Base-by-base conservation (phyloP, 371 early-diverging fungal species). In the Chytridium lagenaria region DNA sequence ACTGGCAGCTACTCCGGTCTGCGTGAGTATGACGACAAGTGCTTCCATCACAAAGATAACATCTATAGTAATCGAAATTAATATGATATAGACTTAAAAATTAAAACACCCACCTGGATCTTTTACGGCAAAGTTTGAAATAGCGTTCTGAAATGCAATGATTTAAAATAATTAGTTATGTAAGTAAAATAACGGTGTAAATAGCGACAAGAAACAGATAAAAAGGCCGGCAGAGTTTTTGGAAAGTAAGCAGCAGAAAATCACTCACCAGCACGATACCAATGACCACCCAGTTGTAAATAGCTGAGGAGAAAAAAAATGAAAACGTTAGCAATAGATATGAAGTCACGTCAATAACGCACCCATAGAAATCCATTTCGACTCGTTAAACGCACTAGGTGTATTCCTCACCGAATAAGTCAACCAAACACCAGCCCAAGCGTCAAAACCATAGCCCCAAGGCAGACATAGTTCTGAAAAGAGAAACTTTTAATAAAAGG, bases 361-460 rank as follows among this genome's bases (percentile, higher is more conserved):
- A 39, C 57, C 72, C 22, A 68, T 34, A 10, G 68, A 49, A 15
- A 72, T 66, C 73, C 73, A 72, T 55, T 67, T 66, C 5, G 73
- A 72, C 50, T 72, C 73, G 67, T 72, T 72, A 36, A 72, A 72
- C 1, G 73, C 73, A 39, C 49, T 59, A 7, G 73, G 73, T 3
- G 67, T 66, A 30, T 66, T 50, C 15, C 67, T 10, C 2, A 72
- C 57, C n/a, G 55, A 33, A 28, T 59, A 67, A 2, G 68, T 67
- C 15, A 72, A 50, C 12, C n/a, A 44, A 34, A 36, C 59, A 37
- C 73, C 73, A 33, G 7, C 15, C 49, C 49, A 12, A 72, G 67
- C 12, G 73, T 72, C 19, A 67, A 2, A 2, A 55, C 59, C 68
- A 72, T 68, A 3, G 63, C 59, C 1, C n/a, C 73, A 28, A 72